Percentiles rank a stretch among this genome's conserved stretches.
phyloP scores from a whole-genome alignment of 257 asterid species.

The Penstemon newberryi region DNA sequence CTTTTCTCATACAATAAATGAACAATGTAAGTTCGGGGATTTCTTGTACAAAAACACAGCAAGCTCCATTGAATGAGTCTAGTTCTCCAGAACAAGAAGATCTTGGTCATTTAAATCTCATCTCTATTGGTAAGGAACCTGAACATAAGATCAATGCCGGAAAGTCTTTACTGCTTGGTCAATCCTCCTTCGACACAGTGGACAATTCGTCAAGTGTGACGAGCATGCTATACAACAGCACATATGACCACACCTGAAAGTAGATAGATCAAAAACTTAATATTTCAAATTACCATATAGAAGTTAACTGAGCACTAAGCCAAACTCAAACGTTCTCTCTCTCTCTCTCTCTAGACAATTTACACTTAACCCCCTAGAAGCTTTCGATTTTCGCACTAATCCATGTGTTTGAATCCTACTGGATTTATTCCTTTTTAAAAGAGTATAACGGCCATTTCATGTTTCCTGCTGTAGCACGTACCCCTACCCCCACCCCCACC shows the following conservation, averaged over 20 bases:
- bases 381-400: no score
- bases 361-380: no score
- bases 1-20: not conserved
- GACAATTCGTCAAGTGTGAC: conserved; percentile 86
- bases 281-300: no score
- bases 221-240: conserved; percentile 92
- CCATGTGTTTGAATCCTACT: no score
- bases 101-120: conserved; percentile 8
- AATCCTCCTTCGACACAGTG: conserved; percentile 81
- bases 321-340: no score
- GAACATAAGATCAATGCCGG: conserved; percentile 58
- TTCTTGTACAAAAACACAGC: not conserved
- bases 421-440: no score
- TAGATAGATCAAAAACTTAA: conserved; percentile 11
- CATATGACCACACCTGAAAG: conserved; percentile 97
- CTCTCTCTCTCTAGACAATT: no score
- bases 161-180: conserved; percentile 83
- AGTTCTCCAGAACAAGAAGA: conserved; percentile 3
- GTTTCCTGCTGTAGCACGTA: no score
- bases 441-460: no score
- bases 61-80: not conserved
- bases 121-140: not conserved
- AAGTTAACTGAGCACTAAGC: no score
- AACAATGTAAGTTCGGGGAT: not conserved
- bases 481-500: no score